Evolutionary conservation across 176 grass and related monocot species (phyloP), one percentile per base, ranked within the genome.

Genomic region (Canna indica): DNA sequence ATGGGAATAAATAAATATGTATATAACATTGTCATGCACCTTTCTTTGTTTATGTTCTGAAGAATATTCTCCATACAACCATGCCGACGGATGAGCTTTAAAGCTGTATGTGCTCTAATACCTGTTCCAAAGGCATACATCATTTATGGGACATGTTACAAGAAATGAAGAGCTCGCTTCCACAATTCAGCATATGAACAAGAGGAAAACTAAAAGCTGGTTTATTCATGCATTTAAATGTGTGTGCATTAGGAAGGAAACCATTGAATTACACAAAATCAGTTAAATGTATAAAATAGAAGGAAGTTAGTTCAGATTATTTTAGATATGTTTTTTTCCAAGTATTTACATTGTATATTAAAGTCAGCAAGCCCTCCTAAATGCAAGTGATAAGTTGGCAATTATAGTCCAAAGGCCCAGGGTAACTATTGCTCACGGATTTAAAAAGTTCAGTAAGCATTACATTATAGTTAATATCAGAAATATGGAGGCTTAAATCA

Each of bases 31-130:
- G 45, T 1, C 44, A 70, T 67, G 68, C 68, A 89, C 92, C 86
- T 91, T 29, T 76, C 85, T 62, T 32, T 74, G 33, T 74, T 61
- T 74, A 74, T 47, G 13, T 61, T 74, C 36, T 74, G 47, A 24
- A 74, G 39, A 27, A 74, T 42, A 30, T 61, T 44, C 36, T 74
- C 72, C 35, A 74, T 29, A 32, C 47, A 74, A 44, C 72, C 72
- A 30, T 74, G 53, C 3, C 24, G 56, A 44, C 20, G 53, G 31
- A 74, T 61, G 32, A 74, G 53, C 34, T 74, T 74, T 24, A 74
- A 44, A 74, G 72, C 72, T 61, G 72, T 74, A 30, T 61, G 56
- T 46, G 56, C 72, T 5, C 72, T 16, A 18, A 74, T 74, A 41
- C 72, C 72, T 74, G 38, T 28, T 30, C 1, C 24, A 44, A 27